phyloP scores from a whole-genome alignment of 768 basidiomycete genomes.

The Leccinum incarnatum region DNA sequence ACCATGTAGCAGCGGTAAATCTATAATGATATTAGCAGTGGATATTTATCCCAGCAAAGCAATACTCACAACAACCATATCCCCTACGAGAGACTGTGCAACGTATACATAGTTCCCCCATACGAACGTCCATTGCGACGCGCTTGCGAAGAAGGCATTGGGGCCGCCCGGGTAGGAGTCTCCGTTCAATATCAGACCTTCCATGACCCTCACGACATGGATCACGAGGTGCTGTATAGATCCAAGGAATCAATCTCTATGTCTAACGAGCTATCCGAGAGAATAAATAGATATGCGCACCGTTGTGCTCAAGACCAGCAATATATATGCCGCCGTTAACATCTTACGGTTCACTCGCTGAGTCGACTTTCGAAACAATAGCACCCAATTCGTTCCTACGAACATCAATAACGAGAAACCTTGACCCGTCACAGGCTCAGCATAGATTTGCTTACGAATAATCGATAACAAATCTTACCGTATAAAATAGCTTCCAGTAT shows the following conservation, averaged over 20 bases:
- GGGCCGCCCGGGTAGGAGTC: conserved; percentile 20
- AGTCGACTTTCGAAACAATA: conserved; percentile 9
- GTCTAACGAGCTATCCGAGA: neutral
- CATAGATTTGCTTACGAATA: neutral
- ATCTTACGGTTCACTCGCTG: conserved; percentile 19
- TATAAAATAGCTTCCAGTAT: conserved; percentile 20
- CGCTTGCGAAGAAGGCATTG: conserved; percentile 23
- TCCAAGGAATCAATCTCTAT: neutral
- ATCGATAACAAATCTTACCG: conserved; percentile 7
- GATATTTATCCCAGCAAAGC: neutral
- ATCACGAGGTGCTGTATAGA: conserved; percentile 24
- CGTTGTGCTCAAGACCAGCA: conserved; percentile 31
- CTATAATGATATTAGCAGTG: conserved; percentile 10
- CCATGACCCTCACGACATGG: conserved; percentile 23
- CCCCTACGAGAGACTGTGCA: conserved; percentile 30
- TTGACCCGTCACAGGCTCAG: conserved; percentile 5
- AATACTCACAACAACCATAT: conserved; percentile 28
- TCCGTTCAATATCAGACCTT: conserved; percentile 26
- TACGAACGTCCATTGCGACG: conserved; percentile 30
- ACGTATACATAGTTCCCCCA: conserved; percentile 24
- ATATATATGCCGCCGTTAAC: conserved; percentile 22
- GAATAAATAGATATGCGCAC: conserved; percentile 13
- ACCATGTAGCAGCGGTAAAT: conserved; percentile 32
- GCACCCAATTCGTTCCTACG: conserved; percentile 25
- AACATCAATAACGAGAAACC: conserved; percentile 39